phyloP scores from a whole-genome alignment of 495 filamentous ascomycete species.

The Penicillium alfredii region DNA sequence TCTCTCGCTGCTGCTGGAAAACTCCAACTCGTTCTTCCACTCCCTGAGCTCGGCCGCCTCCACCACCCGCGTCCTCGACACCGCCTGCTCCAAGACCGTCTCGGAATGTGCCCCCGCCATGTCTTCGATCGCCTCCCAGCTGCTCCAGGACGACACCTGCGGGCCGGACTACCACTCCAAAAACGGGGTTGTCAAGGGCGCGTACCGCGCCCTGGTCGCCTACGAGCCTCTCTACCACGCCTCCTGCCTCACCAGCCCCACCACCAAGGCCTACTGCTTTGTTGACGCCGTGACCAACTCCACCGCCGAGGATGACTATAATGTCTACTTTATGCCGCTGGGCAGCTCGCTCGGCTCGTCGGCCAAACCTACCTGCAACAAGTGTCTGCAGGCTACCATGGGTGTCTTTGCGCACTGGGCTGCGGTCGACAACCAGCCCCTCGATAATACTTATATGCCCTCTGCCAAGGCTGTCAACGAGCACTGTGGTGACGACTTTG shows the following conservation, averaged over 20 bases:
- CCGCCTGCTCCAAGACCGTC: conserved; percentile 60
- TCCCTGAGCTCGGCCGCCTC: conserved; percentile 55
- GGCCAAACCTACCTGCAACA: conserved; percentile 58
- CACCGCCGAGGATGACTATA: conserved; percentile 58
- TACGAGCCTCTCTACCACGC: conserved; percentile 75
- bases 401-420: conserved; percentile 57
- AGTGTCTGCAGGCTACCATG: conserved; percentile 69
- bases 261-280: conserved; percentile 52
- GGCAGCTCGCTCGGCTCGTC: conserved; percentile 61
- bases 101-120: conserved; percentile 55
- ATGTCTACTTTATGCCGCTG: conserved; percentile 79
- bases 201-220: conserved; percentile 65
- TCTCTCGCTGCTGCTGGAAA: conserved; percentile 66
- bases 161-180: conserved; percentile 57
- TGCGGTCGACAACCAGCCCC: conserved; percentile 49
- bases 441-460: conserved; percentile 52
- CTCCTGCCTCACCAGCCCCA: conserved; percentile 59
- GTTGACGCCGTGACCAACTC: conserved; percentile 77
- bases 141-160: conserved; percentile 58
- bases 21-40: conserved; percentile 73
- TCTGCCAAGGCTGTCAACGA: conserved; percentile 62
- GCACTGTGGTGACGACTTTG: conserved; percentile 58
- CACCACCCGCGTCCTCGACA: conserved; percentile 65
- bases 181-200: conserved; percentile 65
- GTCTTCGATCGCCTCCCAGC: conserved; percentile 48